These are phyloP conservation scores for Quillaja saponaria DNA, from an alignment of 306 rosid species.

Conservation along the genomic window DNA sequence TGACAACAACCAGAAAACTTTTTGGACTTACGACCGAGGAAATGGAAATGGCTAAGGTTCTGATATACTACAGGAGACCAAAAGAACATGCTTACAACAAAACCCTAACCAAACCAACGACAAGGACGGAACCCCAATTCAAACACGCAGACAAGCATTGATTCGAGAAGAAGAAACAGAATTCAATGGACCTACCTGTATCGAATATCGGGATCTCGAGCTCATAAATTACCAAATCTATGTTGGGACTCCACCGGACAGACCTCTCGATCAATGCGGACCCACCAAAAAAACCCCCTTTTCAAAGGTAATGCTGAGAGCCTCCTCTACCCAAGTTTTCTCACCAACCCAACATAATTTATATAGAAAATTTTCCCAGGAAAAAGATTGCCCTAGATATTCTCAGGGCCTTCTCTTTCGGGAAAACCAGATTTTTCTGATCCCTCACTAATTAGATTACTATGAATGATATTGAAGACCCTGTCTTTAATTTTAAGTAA, in stretches of 20 bases:
- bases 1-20: not conserved
- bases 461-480: no score
- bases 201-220: slow-evolving; percentile 64
- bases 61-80: not conserved
- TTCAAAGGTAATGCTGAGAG: slow-evolving; percentile 24
- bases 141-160: slow-evolving; percentile 14
- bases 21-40: not conserved
- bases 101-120: slow-evolving; percentile 29
- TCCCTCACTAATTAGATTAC: no score
- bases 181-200: slow-evolving; percentile 46
- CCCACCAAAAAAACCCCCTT: slow-evolving; percentile 33
- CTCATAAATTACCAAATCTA: slow-evolving; percentile 50
- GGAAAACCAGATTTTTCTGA: not conserved
- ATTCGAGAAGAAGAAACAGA: slow-evolving; percentile 16
- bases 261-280: slow-evolving; percentile 43
- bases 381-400: slow-evolving; percentile 13
- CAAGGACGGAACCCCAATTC: slow-evolving; percentile 14
- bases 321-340: slow-evolving; percentile 26
- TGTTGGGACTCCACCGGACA: slow-evolving; percentile 48
- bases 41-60: slow-evolving; percentile 4
- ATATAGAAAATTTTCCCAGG: slow-evolving; percentile 2
- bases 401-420: slow-evolving; percentile 9
- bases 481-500: no score
- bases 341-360: slow-evolving; percentile 28
- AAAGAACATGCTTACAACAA: slow-evolving; percentile 14